Evolutionary conservation across 495 filamentous ascomycete genomes (phyloP).

Genomic region (Penicillium argentinense): DNA sequence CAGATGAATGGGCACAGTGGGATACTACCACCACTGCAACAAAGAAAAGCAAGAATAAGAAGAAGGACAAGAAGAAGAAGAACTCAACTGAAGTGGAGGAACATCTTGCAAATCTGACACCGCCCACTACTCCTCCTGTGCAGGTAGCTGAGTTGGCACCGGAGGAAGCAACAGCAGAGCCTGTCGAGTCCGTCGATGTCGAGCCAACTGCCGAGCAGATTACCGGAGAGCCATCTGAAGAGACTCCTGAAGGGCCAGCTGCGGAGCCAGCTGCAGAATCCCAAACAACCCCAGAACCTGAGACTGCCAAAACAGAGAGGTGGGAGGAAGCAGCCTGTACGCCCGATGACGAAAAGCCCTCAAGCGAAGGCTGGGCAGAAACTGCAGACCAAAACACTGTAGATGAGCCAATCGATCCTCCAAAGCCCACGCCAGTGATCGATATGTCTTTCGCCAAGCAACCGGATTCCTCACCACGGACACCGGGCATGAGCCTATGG

Average conservation of each 20-base stretch:
- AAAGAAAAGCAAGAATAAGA: slow-evolving; percentile 31
- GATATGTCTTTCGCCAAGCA: slow-evolving; percentile 47
- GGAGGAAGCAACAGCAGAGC: slow-evolving; percentile 6
- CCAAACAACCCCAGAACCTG: not conserved
- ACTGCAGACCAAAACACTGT: slow-evolving; percentile 3
- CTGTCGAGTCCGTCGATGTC: slow-evolving; percentile 1
- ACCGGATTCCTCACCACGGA: slow-evolving; percentile 27
- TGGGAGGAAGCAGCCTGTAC: not conserved
- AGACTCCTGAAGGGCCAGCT: not conserved
- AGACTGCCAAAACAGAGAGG: not conserved
- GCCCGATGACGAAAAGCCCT: not conserved
- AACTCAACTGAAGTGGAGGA: slow-evolving; percentile 7
- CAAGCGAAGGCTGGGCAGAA: slow-evolving; percentile 8
- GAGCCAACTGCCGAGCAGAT: not conserved
- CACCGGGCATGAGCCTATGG: slow-evolving; percentile 40
- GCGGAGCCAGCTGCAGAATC: not conserved
- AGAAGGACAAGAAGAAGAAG: slow-evolving; percentile 7
- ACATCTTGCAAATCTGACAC: slow-evolving; percentile 35
- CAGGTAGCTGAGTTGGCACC: slow-evolving; percentile 9
- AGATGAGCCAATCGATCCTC: slow-evolving; percentile 7
- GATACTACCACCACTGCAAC: slow-evolving; percentile 12
- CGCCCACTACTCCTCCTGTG: slow-evolving; percentile 39
- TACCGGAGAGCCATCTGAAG: not conserved
- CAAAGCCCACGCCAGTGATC: slow-evolving; percentile 35
- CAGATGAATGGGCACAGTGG: slow-evolving; percentile 10